phyloP scores from a whole-genome alignment of 148 eudicot genomes.

The Nepenthes gracilis region DNA sequence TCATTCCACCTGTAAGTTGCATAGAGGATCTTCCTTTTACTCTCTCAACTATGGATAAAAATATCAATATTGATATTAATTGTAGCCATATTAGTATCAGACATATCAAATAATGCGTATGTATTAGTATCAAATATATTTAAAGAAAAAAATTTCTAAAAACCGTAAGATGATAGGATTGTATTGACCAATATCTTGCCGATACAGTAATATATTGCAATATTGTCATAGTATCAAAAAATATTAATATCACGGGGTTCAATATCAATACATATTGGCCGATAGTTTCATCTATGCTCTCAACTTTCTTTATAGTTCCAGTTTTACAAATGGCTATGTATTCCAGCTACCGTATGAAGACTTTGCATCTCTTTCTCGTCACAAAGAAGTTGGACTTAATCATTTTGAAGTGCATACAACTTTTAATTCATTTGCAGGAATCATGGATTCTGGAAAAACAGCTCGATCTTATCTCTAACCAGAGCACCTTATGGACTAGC shows the following conservation, averaged over 20 bases:
- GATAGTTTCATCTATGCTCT: too few relatives aligned
- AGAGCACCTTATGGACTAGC: conserved; percentile 66
- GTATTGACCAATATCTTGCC: too few relatives aligned
- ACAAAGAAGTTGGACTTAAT: background rate
- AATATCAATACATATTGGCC: too few relatives aligned
- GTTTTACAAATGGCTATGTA: too few relatives aligned
- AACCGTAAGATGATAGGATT: too few relatives aligned
- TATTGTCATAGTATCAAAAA: background rate
- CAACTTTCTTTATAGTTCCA: too few relatives aligned
- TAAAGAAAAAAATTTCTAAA: too few relatives aligned
- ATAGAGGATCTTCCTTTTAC: background rate
- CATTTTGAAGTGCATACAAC: background rate
- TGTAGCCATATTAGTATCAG: too few relatives aligned
- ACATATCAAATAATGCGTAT: too few relatives aligned
- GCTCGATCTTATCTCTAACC: conserved; percentile 80
- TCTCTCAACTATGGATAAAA: background rate
- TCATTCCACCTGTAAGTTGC: conserved; percentile 84
- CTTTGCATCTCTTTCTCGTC: background rate
- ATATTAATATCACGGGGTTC: too few relatives aligned
- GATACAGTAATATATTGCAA: background rate
- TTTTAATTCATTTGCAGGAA: conserved; percentile 28
- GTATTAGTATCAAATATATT: too few relatives aligned
- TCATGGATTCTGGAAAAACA: conserved; percentile 77
- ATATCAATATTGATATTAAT: too few relatives aligned
- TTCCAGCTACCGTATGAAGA: background rate